Evolutionary conservation across 331 rosid genomes (phyloP).

Genomic region (Acacia pycnantha): DNA sequence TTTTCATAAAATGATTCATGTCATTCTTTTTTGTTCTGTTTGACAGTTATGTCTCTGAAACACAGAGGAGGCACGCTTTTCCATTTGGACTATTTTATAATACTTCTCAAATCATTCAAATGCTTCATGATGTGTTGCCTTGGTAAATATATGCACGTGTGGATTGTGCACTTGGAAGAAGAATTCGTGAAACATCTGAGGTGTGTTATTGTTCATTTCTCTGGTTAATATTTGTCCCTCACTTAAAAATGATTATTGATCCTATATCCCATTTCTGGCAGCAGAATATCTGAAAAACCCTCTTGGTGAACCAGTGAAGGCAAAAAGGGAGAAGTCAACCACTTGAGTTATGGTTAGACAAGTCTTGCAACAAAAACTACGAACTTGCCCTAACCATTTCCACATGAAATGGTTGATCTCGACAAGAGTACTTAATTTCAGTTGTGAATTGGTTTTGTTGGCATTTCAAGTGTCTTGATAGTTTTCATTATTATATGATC

Average conservation of each 20-base stretch:
- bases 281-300: conserved; percentile 89
- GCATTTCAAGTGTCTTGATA: neutral
- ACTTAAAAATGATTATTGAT: conserved; percentile 1
- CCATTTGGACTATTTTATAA: conserved; percentile 97
- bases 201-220: conserved; percentile 40
- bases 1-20: conserved; percentile 18
- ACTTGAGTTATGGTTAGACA: conserved; percentile 86
- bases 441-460: conserved; percentile 18
- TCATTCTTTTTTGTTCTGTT: conserved; percentile 25
- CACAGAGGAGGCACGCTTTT: conserved; percentile 56
- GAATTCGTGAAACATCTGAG: conserved; percentile 87
- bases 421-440: conserved; percentile 58
- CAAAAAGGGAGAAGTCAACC: conserved; percentile 74
- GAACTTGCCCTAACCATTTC: conserved; percentile 90
- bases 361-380: conserved; percentile 87
- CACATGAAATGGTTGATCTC: conserved; percentile 86
- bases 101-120: conserved; percentile 79
- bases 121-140: conserved; percentile 83
- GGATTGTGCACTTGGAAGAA: conserved; percentile 79
- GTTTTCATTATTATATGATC: conserved; percentile 82
- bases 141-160: conserved; percentile 98
- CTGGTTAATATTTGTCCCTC: conserved; percentile 15
- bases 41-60: conserved; percentile 91
- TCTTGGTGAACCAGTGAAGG: conserved; percentile 90
- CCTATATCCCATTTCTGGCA: conserved; percentile 44